phyloP scores from a whole-genome alignment of 139 green algal genomes.

The Auxenochlorella pyrenoidosa region DNA sequence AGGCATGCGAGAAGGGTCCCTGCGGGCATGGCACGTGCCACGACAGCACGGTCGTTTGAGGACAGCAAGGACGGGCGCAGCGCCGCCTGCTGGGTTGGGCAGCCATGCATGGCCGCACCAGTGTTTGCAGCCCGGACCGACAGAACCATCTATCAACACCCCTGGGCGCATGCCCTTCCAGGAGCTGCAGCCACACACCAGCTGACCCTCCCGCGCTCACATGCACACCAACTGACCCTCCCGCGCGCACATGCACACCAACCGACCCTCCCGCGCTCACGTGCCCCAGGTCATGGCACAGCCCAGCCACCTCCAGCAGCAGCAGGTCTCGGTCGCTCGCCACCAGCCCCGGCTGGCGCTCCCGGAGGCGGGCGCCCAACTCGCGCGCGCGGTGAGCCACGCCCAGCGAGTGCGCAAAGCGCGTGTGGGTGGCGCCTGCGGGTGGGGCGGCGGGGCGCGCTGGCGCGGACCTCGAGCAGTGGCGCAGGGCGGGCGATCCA shows the following conservation, averaged over 20 bases:
- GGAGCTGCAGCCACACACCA: conserved; percentile 13
- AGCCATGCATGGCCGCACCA: too few species aligned
- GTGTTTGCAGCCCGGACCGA: too few species aligned
- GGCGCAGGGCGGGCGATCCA: too few species aligned
- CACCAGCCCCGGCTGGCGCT: conserved; percentile 56
- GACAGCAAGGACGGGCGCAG: too few species aligned
- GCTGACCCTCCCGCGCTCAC: conserved; percentile 61
- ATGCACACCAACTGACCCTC: conserved; percentile 75
- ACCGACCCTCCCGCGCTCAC: conserved; percentile 62
- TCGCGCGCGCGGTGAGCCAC: conserved; percentile 55
- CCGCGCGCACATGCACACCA: conserved; percentile 57
- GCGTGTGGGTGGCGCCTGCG: conserved; percentile 63
- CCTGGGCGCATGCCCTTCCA: background rate
- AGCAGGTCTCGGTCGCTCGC: conserved; percentile 44
- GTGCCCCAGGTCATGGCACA: conserved; percentile 93
- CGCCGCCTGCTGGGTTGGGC: background rate
- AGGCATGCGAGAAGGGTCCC: conserved; percentile 5
- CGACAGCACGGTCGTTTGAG: background rate
- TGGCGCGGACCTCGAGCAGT: background rate
- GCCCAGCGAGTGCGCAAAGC: conserved; percentile 85
- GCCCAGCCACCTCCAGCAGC: conserved; percentile 51
- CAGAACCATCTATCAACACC: too few species aligned
- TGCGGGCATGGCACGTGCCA: too few species aligned
- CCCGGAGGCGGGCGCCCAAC: conserved; percentile 36
- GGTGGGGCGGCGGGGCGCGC: background rate